A percentile compares a stretch with the other conserved stretches of the same genome.
These are phyloP conservation scores for Ploettnerulaceae sp. DNA, from an alignment of 2,329 filamentous ascomycete species.

Conservation along the genomic window DNA sequence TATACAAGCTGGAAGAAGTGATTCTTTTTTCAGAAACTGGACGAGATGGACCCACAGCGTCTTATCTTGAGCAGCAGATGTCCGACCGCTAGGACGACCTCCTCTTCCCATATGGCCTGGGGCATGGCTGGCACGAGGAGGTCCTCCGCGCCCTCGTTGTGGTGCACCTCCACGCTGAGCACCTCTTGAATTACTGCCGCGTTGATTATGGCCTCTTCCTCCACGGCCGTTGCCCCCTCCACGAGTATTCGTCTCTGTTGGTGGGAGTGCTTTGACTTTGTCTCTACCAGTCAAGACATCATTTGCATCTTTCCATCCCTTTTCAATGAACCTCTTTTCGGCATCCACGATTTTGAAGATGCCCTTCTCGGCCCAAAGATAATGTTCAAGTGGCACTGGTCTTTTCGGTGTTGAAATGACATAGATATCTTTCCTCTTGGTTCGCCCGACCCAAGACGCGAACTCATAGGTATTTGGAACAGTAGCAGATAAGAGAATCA, in stretches of 20 bases:
- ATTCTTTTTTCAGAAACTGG: constrained; percentile 81
- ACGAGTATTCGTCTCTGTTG: constrained; percentile 35
- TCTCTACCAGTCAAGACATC: constrained; percentile 75
- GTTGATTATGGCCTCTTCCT: constrained; percentile 48
- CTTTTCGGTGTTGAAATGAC: constrained; percentile 96
- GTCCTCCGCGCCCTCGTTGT: constrained; percentile 48
- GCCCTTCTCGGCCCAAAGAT: constrained; percentile 88
- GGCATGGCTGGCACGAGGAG: constrained; percentile 46
- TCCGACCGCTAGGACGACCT: constrained; percentile 78
- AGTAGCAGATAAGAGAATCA: constrained; percentile 92
- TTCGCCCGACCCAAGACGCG: constrained; percentile 95
- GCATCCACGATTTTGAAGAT: constrained; percentile 93
- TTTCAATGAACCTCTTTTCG: constrained; percentile 86
- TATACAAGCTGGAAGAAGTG: constrained; percentile 85
- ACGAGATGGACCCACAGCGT: constrained; percentile 96
- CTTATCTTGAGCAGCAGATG: constrained; percentile 88
- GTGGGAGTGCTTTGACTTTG: constrained; percentile 54
- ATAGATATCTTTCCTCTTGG: constrained; percentile 98
- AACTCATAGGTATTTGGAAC: constrained; percentile 98
- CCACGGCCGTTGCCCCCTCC: constrained; percentile 51
- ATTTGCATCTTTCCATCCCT: constrained; percentile 93
- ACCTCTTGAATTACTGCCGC: constrained; percentile 46
- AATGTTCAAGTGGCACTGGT: constrained; percentile 92
- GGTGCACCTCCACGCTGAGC: constrained; percentile 46
- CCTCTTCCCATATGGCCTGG: constrained; percentile 86